These are phyloP conservation scores for Lunasporangiospora selenospora DNA, from an alignment of 192 early-diverging fungal species.

Conservation along the genomic window DNA sequence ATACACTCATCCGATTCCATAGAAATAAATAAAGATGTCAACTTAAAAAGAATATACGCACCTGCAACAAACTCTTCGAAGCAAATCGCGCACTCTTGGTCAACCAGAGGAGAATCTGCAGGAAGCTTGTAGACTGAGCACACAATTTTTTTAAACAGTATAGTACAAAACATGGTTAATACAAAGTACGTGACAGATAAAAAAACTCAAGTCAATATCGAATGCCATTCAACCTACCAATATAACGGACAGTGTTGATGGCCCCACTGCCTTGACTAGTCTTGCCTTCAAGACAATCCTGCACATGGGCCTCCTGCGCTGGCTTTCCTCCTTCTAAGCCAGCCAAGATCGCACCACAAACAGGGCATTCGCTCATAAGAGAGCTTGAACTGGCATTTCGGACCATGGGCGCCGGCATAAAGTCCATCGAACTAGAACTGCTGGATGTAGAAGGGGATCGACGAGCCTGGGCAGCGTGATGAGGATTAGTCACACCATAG, in stretches of 20 bases:
- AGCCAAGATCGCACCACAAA: constrained; percentile 62
- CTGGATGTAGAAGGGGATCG: constrained; percentile 31
- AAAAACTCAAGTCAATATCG: neutral
- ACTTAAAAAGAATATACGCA: constrained; percentile 12
- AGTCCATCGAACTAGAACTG: too few species aligned
- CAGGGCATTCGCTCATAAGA: constrained; percentile 78
- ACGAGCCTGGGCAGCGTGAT: constrained; percentile 40
- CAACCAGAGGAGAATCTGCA: constrained; percentile 64
- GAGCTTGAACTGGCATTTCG: constrained; percentile 55
- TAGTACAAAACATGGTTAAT: neutral
- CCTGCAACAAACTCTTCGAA: constrained; percentile 91
- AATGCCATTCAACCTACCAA: constrained; percentile 54
- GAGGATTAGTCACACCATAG: constrained; percentile 23
- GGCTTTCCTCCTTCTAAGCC: constrained; percentile 48
- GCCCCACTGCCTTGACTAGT: constrained; percentile 40
- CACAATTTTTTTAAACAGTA: neutral
- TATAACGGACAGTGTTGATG: constrained; percentile 65
- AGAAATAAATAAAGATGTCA: neutral
- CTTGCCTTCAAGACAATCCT: constrained; percentile 62
- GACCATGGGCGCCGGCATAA: constrained; percentile 36
- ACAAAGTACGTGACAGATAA: too few species aligned
- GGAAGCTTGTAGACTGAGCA: constrained; percentile 63
- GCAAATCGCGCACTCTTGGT: constrained; percentile 92
- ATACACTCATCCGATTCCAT: constrained; percentile 7
- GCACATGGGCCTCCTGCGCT: constrained; percentile 68